phyloP scores from a whole-genome alignment of 2,329 filamentous ascomycete species.

The Ophiocordyceps camponoti-saundersi region DNA sequence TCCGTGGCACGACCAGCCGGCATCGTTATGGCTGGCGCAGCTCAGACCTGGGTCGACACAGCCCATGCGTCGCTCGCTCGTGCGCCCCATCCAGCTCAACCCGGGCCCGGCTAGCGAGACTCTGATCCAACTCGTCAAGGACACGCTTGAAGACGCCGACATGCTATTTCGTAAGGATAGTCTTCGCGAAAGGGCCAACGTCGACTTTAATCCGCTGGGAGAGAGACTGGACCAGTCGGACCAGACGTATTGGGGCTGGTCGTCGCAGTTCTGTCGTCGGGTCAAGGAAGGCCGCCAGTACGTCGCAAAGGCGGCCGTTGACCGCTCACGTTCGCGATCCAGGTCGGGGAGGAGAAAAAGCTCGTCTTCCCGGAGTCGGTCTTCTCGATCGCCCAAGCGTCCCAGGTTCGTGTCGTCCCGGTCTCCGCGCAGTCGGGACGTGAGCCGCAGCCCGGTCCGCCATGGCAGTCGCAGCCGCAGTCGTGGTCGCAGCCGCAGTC shows the following conservation, averaged over 20 bases:
- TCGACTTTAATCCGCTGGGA: conserved; percentile 62
- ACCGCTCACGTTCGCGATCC: conserved; percentile 12
- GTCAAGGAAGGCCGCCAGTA: conserved; percentile 44
- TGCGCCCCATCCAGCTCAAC: conserved; percentile 55
- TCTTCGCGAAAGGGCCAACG: conserved; percentile 26
- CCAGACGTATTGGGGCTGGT: conserved; percentile 81
- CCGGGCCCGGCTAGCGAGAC: conserved; percentile 49
- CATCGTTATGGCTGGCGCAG: conserved; percentile 63
- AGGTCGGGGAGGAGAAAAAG: conserved; percentile 12
- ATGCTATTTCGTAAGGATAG: conserved; percentile 43
- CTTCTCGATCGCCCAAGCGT: neutral
- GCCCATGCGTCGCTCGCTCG: conserved; percentile 53
- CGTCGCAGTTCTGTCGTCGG: conserved; percentile 58
- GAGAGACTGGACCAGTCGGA: conserved; percentile 46
- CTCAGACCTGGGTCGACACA: conserved; percentile 60
- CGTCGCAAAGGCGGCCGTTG: neutral
- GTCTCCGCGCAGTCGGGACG: conserved; percentile 5
- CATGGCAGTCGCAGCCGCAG: conserved; percentile 11
- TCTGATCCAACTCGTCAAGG: conserved; percentile 52
- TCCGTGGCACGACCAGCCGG: conserved; percentile 70
- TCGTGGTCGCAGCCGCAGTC: conserved; percentile 1
- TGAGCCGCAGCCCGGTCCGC: conserved; percentile 14
- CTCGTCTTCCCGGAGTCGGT: conserved; percentile 14
- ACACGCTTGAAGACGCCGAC: conserved; percentile 52
- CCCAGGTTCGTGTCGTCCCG: neutral